Evolutionary conservation across 2,329 filamentous ascomycete genomes (phyloP), one percentile per base, ranked within the genome.

Genomic region (Cylindrodendrum hubeiense): DNA sequence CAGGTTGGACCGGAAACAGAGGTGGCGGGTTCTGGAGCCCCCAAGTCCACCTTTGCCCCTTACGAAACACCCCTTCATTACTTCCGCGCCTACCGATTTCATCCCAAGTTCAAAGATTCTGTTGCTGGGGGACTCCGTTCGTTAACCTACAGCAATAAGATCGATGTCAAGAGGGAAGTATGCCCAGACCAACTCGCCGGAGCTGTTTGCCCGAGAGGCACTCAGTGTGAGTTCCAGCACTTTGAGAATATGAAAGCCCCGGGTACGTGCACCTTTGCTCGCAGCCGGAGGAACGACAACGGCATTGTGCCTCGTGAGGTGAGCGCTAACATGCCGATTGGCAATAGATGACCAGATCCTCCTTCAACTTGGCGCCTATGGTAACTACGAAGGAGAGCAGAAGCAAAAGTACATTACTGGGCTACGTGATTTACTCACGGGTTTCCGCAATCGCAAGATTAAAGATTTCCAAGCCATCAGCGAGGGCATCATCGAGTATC

Each of bases 111-210:
- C 80, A 83, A 85, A 69, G 79, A 91, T 53, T 83, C 88, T 61
- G 90, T 97, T 62, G 78, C 88, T 60, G 91, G 91, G 67, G 95
- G 95, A 46, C 91, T 94, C 76, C 91, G 92, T 76, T 98, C 96
- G 69, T 86, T 97, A 83, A 98, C 95, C 46, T 98, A 95, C 82
- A 98, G 93, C 82, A 93, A 97, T 80, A 91, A 90, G 72, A 97
- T 99, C 80, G 90, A 98, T 77, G 85, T 90, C 24, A 85, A 89
- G 66, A 90, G 87, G 72, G 87, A 88, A 67, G 76, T 98, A 52
- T 99, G 96, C 79, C 91, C 89, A 39, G 91, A 89, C 74, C 93
- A 97, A 79, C 82, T 93, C 67, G 84, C 86, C 51, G 90, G 90
- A 56, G 89, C 89, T 66, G 83, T 85, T 70, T 98, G 96, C 68